These are phyloP conservation scores for Microcyclospora tardicrescens DNA, from an alignment of 2,329 filamentous ascomycete species.

Conservation along the genomic window DNA sequence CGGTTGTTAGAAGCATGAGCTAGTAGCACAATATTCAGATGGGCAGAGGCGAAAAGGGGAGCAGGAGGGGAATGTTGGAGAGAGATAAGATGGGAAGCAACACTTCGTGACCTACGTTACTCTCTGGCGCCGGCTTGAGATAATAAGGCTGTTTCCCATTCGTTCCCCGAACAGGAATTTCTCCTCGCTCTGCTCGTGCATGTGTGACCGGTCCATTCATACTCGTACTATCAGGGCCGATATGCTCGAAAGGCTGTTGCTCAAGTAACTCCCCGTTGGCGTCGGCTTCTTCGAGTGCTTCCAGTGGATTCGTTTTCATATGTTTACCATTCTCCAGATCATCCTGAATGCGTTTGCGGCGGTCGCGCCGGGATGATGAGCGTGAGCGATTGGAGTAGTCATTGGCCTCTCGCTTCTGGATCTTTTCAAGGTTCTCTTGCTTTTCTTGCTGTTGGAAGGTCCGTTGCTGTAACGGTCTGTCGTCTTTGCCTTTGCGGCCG, in stretches of 20 bases:
- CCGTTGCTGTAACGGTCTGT: constrained; percentile 21
- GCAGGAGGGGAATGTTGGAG: no score
- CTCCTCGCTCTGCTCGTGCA: constrained; percentile 40
- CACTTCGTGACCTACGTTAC: constrained; percentile 13
- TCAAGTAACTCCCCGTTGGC: constrained; percentile 35
- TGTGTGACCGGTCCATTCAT: constrained; percentile 46
- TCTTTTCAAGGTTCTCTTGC: constrained; percentile 25
- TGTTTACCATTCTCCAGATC: constrained; percentile 35
- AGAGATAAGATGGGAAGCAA: no score
- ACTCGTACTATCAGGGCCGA: constrained; percentile 41
- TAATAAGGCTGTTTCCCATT: constrained; percentile 38
- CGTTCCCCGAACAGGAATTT: constrained; percentile 41
- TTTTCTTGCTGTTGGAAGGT: constrained; percentile 36
- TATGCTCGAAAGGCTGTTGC: constrained; percentile 42
- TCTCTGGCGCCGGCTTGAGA: constrained; percentile 14
- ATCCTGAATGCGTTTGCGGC: constrained; percentile 34
- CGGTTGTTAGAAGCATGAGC: no score
- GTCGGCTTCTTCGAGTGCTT: constrained; percentile 39
- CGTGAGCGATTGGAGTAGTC: constrained; percentile 33
- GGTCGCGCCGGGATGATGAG: constrained; percentile 34
- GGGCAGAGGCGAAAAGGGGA: no score
- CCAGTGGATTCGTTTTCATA: constrained; percentile 38
- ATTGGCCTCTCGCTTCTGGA: constrained; percentile 19
- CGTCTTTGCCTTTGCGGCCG: constrained; percentile 12
- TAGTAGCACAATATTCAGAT: no score